phyloP scores from a whole-genome alignment of 2,329 filamentous ascomycete genomes.

The Exserohilum rostratum region DNA sequence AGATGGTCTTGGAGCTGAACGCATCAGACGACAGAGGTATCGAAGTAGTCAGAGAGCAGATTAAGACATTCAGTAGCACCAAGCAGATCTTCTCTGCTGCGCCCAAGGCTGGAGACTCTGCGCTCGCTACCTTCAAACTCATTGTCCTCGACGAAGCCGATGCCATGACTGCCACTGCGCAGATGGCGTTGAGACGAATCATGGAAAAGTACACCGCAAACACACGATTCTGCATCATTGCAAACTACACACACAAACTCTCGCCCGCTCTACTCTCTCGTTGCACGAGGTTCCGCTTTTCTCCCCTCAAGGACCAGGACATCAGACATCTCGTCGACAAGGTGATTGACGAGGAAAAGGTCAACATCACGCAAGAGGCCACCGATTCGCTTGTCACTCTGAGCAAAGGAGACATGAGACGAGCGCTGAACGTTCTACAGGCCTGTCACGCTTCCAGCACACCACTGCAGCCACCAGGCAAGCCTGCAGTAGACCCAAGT shows the following conservation, averaged over 20 bases:
- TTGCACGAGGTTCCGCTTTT: slow-evolving; percentile 95
- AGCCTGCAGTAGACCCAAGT: slow-evolving; percentile 56
- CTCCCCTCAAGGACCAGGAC: slow-evolving; percentile 89
- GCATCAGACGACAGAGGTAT: slow-evolving; percentile 97
- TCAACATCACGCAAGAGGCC: slow-evolving; percentile 88
- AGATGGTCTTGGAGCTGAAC: slow-evolving; percentile 96
- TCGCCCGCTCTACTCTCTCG: slow-evolving; percentile 89
- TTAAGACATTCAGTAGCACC: slow-evolving; percentile 96
- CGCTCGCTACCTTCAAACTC: slow-evolving; percentile 88
- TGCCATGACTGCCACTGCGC: slow-evolving; percentile 92
- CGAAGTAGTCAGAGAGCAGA: slow-evolving; percentile 94
- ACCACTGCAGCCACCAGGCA: slow-evolving; percentile 58
- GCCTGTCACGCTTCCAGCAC: slow-evolving; percentile 93
- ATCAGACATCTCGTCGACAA: slow-evolving; percentile 90
- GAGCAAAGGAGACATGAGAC: slow-evolving; percentile 97
- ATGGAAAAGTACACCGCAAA: slow-evolving; percentile 99
- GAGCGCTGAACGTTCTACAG: slow-evolving; percentile 98
- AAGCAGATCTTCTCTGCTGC: slow-evolving; percentile 96
- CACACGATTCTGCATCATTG: slow-evolving; percentile 97
- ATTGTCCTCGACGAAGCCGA: slow-evolving; percentile 98
- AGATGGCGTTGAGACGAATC: slow-evolving; percentile 90
- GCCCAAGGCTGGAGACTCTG: slow-evolving; percentile 97
- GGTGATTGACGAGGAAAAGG: slow-evolving; percentile 84
- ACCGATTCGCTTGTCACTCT: slow-evolving; percentile 96
- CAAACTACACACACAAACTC: slow-evolving; percentile 98